Conservation (phyloP, 1,284 basidiomycete genomes). For the Rhodotorula sp. region DNA sequence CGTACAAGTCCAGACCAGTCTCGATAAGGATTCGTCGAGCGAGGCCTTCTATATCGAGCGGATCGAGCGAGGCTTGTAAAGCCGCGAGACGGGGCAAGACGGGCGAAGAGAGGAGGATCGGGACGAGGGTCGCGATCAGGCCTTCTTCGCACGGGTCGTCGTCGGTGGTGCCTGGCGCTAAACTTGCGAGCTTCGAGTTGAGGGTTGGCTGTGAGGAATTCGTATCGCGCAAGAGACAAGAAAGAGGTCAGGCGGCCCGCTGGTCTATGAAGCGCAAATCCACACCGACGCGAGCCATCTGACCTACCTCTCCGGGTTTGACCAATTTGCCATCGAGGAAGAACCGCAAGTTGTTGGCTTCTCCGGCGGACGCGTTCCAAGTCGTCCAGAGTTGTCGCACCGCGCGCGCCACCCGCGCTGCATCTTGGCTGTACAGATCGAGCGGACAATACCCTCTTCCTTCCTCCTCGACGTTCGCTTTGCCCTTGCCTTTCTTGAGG, state of each 20-base stretch:
- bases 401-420: constrained; percentile 61
- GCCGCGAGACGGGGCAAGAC: constrained; percentile 61
- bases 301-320: constrained; percentile 60
- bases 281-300: background rate
- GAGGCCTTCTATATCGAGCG: constrained; percentile 77
- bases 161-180: background rate
- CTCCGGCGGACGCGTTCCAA: constrained; percentile 65
- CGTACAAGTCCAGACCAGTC: background rate
- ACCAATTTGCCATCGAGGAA: constrained; percentile 67
- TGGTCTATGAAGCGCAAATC: background rate
- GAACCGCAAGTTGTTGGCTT: constrained; percentile 74
- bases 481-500: background rate
- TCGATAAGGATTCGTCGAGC: constrained; percentile 27
- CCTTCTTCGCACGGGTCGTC: background rate
- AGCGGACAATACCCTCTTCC: constrained; percentile 73
- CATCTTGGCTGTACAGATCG: constrained; percentile 75
- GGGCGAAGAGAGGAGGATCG: constrained; percentile 58
- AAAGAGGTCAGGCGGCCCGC: background rate
- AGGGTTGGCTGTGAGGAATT: no score
- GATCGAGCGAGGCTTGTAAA: constrained; percentile 74
- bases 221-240: background rate
- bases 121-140: constrained; percentile 56
- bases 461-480: constrained; percentile 29
- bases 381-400: constrained; percentile 68
- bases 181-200: background rate